These are phyloP conservation scores for Adansonia grandidieri DNA, from an alignment of 441 rosid genomes.

Conservation along the genomic window DNA sequence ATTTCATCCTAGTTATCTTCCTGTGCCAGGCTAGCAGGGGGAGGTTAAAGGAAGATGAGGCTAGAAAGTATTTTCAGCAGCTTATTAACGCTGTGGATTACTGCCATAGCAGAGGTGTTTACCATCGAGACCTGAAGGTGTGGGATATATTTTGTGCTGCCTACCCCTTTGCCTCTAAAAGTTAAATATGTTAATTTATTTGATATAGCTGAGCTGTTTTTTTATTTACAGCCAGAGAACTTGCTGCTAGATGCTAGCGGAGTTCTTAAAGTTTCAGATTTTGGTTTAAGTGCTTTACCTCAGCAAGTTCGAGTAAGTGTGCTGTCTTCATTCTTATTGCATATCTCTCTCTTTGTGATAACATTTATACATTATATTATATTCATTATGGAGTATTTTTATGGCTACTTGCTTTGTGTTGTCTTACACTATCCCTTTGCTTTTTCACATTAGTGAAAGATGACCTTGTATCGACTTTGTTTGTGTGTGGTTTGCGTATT, in stretches of 20 bases:
- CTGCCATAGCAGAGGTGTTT: conserved; percentile 95
- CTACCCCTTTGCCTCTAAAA: background rate
- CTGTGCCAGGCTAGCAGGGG: conserved; percentile 81
- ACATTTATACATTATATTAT: background rate
- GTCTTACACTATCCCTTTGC: background rate
- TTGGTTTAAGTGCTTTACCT: conserved; percentile 96
- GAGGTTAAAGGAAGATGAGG: conserved; percentile 92
- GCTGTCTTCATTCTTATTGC: conserved; percentile 21
- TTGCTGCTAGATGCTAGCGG: conserved; percentile 88
- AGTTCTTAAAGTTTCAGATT: conserved; percentile 87
- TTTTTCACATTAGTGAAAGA: background rate
- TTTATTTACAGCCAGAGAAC: conserved; percentile 83
- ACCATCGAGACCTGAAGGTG: conserved; percentile 93
- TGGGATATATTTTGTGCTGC: background rate
- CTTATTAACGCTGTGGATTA: conserved; percentile 96
- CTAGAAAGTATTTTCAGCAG: conserved; percentile 92
- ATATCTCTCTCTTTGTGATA: background rate
- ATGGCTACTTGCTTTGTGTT: background rate
- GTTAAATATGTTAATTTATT: conserved; percentile 17
- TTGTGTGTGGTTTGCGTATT: background rate
- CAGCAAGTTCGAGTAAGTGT: conserved; percentile 95
- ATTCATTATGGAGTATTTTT: background rate
- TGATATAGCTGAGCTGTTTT: background rate
- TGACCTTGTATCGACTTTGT: background rate
- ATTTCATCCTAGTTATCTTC: conserved; percentile 11